Evolutionary conservation across 2,329 filamentous ascomycete species (phyloP), one percentile per base, ranked within the genome.

Genomic region (Hypoxylon sp.): DNA sequence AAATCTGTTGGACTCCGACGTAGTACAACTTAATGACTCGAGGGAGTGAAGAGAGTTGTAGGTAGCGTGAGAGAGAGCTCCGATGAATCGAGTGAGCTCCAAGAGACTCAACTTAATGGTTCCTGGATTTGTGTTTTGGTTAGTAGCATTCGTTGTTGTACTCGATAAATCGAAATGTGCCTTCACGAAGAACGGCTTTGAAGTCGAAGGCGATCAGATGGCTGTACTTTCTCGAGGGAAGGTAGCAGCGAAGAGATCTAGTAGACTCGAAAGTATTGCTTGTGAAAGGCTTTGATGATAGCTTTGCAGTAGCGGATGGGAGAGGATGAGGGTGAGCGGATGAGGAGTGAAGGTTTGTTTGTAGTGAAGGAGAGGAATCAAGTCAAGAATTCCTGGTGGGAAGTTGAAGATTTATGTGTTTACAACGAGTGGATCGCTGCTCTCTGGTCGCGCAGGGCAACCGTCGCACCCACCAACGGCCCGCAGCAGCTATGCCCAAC

Each of bases 81-180:
- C 71, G 71, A 77, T 66, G 51, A 67, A 76, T 79, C 76, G 76
- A 80, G 77, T 71, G 77, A 82, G 78, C 74, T 83, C 79, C 81
- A 82, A 83, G 80, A 83, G 78, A 81, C 79, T 81, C 81, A 83
- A 83, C 71, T 75, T 76, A 83, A 83, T 81, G 79, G 76, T 80
- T 84, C 80, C 79, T 83, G 75, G 77, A 74, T 72, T 72, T 73
- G 58, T 62, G 62, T 58, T 72, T 67, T 73, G 68, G 75, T 81
- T 80, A 79, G 78, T 82, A 79, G 69, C 68, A 62, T 67, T 70
- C 72, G 77, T 71, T 68, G 67, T 72, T 74, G 73, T 79, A 75
- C 73, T 81, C 76, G 78, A 81, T 79, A 72, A 73, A 71, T 78
- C 75, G 77, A 81, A 75, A 67, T 60, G 63, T 61, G 76, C 72